phyloP scores from a whole-genome alignment of 495 filamentous ascomycete species.

The Lasiosphaeria hispida region DNA sequence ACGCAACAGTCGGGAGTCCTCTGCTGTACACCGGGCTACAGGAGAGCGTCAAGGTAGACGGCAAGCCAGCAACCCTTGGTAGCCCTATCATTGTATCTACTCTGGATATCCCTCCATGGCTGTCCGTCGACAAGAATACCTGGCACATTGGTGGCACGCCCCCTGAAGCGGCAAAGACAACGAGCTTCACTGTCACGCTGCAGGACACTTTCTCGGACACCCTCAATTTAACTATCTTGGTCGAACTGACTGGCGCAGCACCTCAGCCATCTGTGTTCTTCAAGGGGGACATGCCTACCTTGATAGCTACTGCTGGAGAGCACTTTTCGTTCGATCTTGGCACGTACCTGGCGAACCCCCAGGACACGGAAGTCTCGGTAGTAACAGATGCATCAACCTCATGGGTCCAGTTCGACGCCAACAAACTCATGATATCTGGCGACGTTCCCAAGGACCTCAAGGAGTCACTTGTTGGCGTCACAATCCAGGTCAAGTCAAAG shows the following conservation, averaged over 20 bases:
- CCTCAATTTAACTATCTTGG: constrained; percentile 59
- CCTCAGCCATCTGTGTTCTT: constrained; percentile 31
- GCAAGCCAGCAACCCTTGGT: constrained; percentile 42
- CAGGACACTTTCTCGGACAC: constrained; percentile 62
- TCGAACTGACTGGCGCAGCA: constrained; percentile 43
- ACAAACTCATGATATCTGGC: constrained; percentile 58
- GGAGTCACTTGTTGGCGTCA: constrained; percentile 42
- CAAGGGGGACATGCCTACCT: constrained; percentile 34
- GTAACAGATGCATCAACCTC: constrained; percentile 48
- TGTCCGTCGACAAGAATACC: constrained; percentile 62
- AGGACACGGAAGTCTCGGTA: constrained; percentile 54
- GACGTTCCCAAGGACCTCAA: constrained; percentile 49
- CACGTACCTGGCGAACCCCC: constrained; percentile 49
- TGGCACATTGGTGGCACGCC: constrained; percentile 64
- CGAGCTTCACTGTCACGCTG: constrained; percentile 65
- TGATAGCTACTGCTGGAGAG: constrained; percentile 60
- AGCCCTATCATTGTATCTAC: constrained; percentile 49
- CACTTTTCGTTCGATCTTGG: constrained; percentile 64
- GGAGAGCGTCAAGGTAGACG: constrained; percentile 61
- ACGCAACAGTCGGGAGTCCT: constrained; percentile 53
- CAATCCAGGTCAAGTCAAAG: constrained; percentile 51
- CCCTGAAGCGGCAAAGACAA: constrained; percentile 51
- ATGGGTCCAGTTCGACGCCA: constrained; percentile 68
- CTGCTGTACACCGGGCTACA: constrained; percentile 57
- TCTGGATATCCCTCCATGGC: constrained; percentile 62